These are phyloP conservation scores for Stentor roeselii DNA, from an alignment of 73 alveolate species.

Conservation along the genomic window DNA sequence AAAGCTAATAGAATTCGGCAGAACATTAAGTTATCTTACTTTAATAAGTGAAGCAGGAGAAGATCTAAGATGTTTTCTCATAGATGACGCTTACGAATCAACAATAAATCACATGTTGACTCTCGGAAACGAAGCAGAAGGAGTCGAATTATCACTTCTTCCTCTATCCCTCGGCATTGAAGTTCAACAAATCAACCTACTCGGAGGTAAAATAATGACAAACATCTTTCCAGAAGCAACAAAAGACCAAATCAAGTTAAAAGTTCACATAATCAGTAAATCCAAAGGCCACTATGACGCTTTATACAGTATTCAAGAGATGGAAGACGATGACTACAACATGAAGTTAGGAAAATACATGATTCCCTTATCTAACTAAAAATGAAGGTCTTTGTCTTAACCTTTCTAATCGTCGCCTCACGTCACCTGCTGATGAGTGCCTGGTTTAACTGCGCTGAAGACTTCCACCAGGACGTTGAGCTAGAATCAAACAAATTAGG, in stretches of 20 bases:
- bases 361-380: too few relatives aligned
- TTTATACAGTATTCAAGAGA: neutral
- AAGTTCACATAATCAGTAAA: neutral
- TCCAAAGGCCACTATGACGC: neutral
- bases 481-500: too few relatives aligned
- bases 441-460: too few relatives aligned
- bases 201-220: neutral
- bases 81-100: neutral
- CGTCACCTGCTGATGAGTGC: too few relatives aligned
- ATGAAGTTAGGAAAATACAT: neutral
- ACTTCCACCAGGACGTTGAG: too few relatives aligned
- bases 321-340: neutral
- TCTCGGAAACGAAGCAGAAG: neutral
- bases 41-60: too few relatives aligned
- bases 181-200: neutral
- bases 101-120: neutral
- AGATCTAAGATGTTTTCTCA: too few relatives aligned
- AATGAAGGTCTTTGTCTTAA: too few relatives aligned
- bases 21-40: neutral
- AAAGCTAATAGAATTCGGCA: neutral
- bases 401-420: too few relatives aligned
- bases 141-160: neutral
- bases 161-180: neutral
- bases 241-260: too few relatives aligned
- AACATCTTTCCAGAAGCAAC: neutral